These are phyloP conservation scores for Solanum dulcamara DNA, from an alignment of 257 asterid species.

Conservation along the genomic window DNA sequence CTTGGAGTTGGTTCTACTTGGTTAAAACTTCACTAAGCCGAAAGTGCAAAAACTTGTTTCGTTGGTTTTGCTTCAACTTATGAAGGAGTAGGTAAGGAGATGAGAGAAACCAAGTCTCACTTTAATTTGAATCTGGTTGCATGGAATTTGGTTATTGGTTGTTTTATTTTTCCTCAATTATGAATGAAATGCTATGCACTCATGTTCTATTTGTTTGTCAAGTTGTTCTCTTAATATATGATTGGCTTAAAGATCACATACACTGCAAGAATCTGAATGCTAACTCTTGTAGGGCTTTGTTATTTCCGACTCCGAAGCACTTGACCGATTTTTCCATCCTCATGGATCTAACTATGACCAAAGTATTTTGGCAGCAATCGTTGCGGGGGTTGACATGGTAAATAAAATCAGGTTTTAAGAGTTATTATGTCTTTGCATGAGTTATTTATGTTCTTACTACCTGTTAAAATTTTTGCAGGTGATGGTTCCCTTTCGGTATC, in stretches of 20 bases:
- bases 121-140: neutral
- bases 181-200: neutral
- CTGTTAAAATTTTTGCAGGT: constrained; percentile 28
- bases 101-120: neutral
- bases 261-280: neutral
- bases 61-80: neutral
- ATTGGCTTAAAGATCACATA: neutral
- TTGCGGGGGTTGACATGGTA: constrained; percentile 85
- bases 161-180: neutral
- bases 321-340: constrained; percentile 65
- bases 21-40: neutral
- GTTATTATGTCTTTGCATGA: neutral
- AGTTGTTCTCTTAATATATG: neutral
- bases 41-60: neutral
- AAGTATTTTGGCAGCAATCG: constrained; percentile 50
- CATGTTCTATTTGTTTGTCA: neutral
- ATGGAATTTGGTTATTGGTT: neutral
- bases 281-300: constrained; percentile 50
- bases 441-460: neutral
- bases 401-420: neutral
- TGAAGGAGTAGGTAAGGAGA: neutral
- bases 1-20: neutral
- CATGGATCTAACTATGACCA: constrained; percentile 56
- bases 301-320: constrained; percentile 72
- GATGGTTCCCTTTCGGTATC: constrained; percentile 71